Evolutionary conservation across 1,284 basidiomycete genomes (phyloP).

Genomic region (Microbotryum scabiosae): DNA sequence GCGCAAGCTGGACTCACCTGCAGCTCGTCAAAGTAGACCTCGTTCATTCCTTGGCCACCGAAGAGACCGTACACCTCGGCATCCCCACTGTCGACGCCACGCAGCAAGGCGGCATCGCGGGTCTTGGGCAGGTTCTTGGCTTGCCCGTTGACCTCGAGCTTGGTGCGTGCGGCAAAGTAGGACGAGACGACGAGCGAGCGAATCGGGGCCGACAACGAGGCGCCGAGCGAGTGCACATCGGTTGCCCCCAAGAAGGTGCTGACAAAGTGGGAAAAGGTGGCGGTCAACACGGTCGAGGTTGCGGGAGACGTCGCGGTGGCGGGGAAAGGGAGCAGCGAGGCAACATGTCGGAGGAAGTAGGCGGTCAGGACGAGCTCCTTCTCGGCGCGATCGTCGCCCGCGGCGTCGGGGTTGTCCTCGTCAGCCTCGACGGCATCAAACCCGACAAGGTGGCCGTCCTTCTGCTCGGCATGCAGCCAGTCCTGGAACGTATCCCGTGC

Average conservation of each 20-base stretch:
- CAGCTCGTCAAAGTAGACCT: slow-evolving; percentile 95
- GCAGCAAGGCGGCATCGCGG: slow-evolving; percentile 64
- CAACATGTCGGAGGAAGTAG: slow-evolving; percentile 40
- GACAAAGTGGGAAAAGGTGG: slow-evolving; percentile 51
- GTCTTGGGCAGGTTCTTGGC: slow-evolving; percentile 52
- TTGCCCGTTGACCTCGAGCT: slow-evolving; percentile 56
- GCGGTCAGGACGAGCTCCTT: slow-evolving; percentile 35
- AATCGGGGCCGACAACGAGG: slow-evolving; percentile 54
- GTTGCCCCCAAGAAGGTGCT: slow-evolving; percentile 42
- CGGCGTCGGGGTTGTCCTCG: slow-evolving; percentile 26
- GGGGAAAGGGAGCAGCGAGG: slow-evolving; percentile 29
- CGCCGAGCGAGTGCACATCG: slow-evolving; percentile 73
- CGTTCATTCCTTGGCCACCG: slow-evolving; percentile 97
- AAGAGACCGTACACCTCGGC: slow-evolving; percentile 88
- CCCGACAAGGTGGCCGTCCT: slow-evolving; percentile 26
- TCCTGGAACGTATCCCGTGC: slow-evolving; percentile 34
- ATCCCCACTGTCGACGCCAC: slow-evolving; percentile 57
- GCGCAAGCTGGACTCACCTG: slow-evolving; percentile 22
- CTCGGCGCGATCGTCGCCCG: slow-evolving; percentile 17
- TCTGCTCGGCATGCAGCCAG: slow-evolving; percentile 28
- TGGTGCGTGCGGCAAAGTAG: slow-evolving; percentile 69
- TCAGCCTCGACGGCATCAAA: slow-evolving; percentile 34
- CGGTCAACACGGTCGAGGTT: slow-evolving; percentile 29
- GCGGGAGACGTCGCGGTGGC: slow-evolving; percentile 30
- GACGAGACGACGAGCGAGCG: slow-evolving; percentile 59